phyloP scores from a whole-genome alignment of 1,139 yeast genomes.

The Zygosaccharomyces sapae region DNA sequence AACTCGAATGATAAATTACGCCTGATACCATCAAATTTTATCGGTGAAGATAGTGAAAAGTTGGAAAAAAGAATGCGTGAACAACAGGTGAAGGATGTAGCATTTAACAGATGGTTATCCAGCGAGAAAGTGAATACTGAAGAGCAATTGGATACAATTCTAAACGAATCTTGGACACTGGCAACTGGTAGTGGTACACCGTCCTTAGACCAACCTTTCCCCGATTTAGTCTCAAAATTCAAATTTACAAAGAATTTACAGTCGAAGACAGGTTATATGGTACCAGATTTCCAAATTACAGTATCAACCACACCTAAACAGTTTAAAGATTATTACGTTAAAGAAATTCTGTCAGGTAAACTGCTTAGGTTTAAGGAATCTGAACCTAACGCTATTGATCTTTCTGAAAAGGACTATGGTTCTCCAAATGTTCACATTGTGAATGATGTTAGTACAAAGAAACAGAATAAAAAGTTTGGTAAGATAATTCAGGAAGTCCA shows the following conservation, averaged over 20 bases:
- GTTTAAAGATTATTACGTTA: slow-evolving; percentile 45
- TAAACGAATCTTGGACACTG: slow-evolving; percentile 29
- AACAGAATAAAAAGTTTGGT: slow-evolving; percentile 42
- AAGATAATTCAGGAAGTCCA: slow-evolving; percentile 26
- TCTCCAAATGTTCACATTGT: slow-evolving; percentile 49
- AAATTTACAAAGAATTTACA: slow-evolving; percentile 55
- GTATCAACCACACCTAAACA: slow-evolving; percentile 45
- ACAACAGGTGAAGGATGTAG: slow-evolving; percentile 17
- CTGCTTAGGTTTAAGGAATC: slow-evolving; percentile 52
- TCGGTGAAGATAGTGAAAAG: slow-evolving; percentile 25
- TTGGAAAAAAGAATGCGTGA: slow-evolving; percentile 15
- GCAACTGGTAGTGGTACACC: slow-evolving; percentile 14
- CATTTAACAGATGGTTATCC: slow-evolving; percentile 38
- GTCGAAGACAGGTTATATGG: slow-evolving; percentile 53
- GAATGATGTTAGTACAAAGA: slow-evolving; percentile 40
- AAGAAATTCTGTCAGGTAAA: slow-evolving; percentile 44
- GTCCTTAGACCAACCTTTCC: slow-evolving; percentile 24
- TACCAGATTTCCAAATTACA: slow-evolving; percentile 62
- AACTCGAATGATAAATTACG: slow-evolving; percentile 14
- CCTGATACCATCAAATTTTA: slow-evolving; percentile 29
- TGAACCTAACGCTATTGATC: slow-evolving; percentile 71
- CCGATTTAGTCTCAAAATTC: slow-evolving; percentile 58
- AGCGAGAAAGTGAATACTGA: slow-evolving; percentile 28
- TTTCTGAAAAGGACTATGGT: slow-evolving; percentile 45
- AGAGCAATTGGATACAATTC: slow-evolving; percentile 28